phyloP scores from a whole-genome alignment of 73 alveolate species.

The Paramecium biaurelia region DNA sequence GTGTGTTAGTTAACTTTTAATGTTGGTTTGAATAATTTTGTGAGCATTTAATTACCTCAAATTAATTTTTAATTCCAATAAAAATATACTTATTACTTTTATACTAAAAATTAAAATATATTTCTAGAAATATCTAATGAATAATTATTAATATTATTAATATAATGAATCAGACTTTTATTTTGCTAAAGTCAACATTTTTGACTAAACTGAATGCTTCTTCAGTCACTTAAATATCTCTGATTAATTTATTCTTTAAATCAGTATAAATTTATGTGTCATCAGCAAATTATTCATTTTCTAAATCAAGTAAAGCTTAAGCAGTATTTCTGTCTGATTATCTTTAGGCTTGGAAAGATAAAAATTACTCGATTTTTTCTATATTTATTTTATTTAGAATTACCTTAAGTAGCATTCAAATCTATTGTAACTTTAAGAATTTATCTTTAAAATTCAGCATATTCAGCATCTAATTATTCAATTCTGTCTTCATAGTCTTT shows the following conservation, averaged over 20 bases:
- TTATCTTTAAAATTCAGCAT: slow-evolving; percentile 55
- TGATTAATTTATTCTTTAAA: background rate
- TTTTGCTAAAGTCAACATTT: slow-evolving; percentile 16
- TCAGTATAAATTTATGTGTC: slow-evolving; percentile 38
- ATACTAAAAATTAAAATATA: background rate
- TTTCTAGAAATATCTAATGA: background rate
- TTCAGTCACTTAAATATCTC: slow-evolving; percentile 46
- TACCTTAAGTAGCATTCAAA: slow-evolving; percentile 44
- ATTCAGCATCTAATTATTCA: slow-evolving; percentile 42
- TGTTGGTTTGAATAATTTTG: background rate
- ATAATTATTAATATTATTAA: background rate
- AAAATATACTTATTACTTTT: background rate
- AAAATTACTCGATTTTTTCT: slow-evolving; percentile 31
- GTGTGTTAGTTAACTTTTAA: background rate
- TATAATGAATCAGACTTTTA: slow-evolving; percentile 4
- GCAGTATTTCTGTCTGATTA: slow-evolving; percentile 35
- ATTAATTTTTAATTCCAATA: slow-evolving; percentile 19
- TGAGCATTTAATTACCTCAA: slow-evolving; percentile 22
- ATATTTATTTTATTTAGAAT: background rate
- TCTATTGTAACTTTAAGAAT: background rate
- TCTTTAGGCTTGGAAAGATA: slow-evolving; percentile 36
- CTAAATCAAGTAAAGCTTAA: slow-evolving; percentile 2
- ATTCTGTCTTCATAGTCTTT: slow-evolving; percentile 26
- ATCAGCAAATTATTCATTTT: slow-evolving; percentile 35
- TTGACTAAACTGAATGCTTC: slow-evolving; percentile 36